Evolutionary conservation across 176 grass and related monocot species (phyloP), one percentile per base, ranked within the genome.

Genomic region (Chloris gayana): DNA sequence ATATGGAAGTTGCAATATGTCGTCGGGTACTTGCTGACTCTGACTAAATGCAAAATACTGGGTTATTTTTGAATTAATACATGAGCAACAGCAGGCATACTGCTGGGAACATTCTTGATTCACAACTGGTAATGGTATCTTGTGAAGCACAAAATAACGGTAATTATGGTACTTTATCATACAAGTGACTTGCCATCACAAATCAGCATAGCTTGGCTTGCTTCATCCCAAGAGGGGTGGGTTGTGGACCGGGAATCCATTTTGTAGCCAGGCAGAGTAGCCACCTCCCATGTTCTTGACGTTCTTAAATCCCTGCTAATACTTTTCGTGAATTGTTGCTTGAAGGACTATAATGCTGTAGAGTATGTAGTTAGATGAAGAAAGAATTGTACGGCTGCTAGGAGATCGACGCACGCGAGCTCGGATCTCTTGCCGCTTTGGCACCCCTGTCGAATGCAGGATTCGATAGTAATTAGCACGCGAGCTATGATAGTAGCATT

Each of bases 351-450:
- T 10, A 44, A 44, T 44, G 41, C 11, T 44, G 41, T 13, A 44
- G n/a, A 10, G 6, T 44, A 44, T 7, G 37, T 39, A 39, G 37
- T 7, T n/a, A 27, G 24, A 61, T n/a, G 10, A 9, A 31, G 6
- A 17, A 34, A 19, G 62, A 65, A 33, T 8, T 60, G 14, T 78
- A 88, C 86, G 5, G 67, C 80, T 78, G 67, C 68, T 5, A 46
- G 73, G 65, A 97, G 91, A 30, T 97, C 94, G 22, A 46, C 11
- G 47, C 84, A 90, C 58, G 94, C 94, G 12, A 79, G 73, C 61
- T 86, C 87, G 8, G 91, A 97, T 63, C 94, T 85, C 75, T 79
- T 88, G 72, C 91, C 89, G 72, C 94, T 94, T 67, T 84, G 82
- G 22, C 91, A 94, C 14, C 91, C 94, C 89, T 87, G 21, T 21